phyloP scores from a whole-genome alignment of 768 basidiomycete species.

The Lanmaoa rubissima region DNA sequence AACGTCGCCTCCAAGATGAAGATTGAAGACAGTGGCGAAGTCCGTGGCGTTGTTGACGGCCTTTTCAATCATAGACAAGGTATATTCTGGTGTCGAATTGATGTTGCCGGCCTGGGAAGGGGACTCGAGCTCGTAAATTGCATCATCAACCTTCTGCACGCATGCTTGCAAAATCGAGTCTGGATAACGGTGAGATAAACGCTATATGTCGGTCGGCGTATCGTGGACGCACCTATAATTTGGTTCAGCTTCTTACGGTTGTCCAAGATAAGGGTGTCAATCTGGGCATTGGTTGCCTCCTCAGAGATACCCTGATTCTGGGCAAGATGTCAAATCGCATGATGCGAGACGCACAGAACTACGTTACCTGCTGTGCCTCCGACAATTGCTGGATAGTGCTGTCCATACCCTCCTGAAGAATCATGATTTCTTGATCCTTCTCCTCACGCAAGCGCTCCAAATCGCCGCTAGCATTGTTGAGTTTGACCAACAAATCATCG shows the following conservation, averaged over 20 bases:
- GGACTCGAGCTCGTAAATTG: conserved; percentile 97
- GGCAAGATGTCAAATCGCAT: conserved; percentile 2
- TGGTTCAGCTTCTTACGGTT: conserved; percentile 97
- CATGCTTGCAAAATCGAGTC: conserved; percentile 97
- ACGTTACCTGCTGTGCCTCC: conserved; percentile 79
- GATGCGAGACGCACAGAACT: background rate
- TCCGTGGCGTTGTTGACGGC: conserved; percentile 92
- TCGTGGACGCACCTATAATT: conserved; percentile 71
- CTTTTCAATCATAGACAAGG: conserved; percentile 97
- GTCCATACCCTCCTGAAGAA: conserved; percentile 95
- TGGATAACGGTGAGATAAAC: conserved; percentile 32
- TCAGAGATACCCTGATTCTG: conserved; percentile 83
- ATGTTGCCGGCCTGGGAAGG: conserved; percentile 92
- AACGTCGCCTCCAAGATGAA: conserved; percentile 79
- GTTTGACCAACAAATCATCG: conserved; percentile 82
- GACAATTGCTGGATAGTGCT: conserved; percentile 83
- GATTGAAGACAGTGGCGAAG: conserved; percentile 92
- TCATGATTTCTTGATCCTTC: conserved; percentile 95
- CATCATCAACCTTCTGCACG: conserved; percentile 94
- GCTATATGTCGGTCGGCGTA: background rate
- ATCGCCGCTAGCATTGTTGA: conserved; percentile 73
- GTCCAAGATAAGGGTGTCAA: conserved; percentile 94
- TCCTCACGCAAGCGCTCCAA: conserved; percentile 85
- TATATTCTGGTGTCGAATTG: conserved; percentile 98
- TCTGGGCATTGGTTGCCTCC: conserved; percentile 93